phyloP scores from a whole-genome alignment of 306 rosid species.

The Fragaria iinumae region DNA sequence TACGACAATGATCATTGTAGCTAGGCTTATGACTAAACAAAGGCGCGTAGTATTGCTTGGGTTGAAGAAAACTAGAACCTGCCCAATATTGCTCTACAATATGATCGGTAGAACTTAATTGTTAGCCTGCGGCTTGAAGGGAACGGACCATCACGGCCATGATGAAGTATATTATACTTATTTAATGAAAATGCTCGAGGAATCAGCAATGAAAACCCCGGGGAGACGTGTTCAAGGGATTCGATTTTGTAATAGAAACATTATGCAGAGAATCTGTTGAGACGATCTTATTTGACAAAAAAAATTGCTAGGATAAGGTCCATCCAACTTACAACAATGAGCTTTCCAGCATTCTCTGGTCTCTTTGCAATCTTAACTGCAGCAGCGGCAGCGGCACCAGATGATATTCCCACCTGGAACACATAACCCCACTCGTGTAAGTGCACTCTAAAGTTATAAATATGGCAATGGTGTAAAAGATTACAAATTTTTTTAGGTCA shows the following conservation, averaged over 20 bases:
- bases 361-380: conserved; percentile 64
- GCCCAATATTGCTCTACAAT: background rate
- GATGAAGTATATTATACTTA: background rate
- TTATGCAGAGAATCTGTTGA: background rate
- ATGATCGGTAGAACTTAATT: background rate
- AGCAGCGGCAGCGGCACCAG: conserved; percentile 76
- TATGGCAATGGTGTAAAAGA: background rate
- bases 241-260: background rate
- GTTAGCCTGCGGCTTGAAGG: background rate
- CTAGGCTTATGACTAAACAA: background rate
- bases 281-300: background rate
- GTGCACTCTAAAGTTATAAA: background rate
- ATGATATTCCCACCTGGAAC: conserved; percentile 70
- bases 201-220: background rate
- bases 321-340: conserved; percentile 65
- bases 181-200: background rate
- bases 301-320: background rate
- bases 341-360: conserved; percentile 70
- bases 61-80: background rate
- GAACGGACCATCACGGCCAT: background rate
- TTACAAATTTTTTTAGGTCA: conserved; percentile 14
- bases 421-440: conserved; percentile 15
- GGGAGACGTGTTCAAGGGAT: background rate
- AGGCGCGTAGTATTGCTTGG: background rate
- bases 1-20: background rate